Conservation (phyloP, 371 early-diverging fungal species). For the Umbelopsis sp. region DNA sequence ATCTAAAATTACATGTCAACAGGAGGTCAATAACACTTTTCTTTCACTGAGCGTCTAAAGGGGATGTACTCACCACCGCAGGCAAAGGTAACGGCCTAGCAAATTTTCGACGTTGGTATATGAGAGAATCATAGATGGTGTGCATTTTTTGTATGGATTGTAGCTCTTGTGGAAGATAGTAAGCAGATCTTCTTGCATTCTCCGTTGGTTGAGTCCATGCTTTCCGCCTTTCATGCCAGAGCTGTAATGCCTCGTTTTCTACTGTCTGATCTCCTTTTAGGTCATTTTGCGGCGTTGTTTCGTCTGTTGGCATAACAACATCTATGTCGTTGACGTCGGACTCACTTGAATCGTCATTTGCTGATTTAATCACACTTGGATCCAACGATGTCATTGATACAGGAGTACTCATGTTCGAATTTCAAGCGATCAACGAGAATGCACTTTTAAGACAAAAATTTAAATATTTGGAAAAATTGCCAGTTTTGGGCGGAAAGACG, state of each 20-base stretch:
- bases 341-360: neutral
- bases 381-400: neutral
- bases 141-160: neutral
- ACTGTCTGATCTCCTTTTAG: neutral
- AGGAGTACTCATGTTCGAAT: neutral
- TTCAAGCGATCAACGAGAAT: neutral
- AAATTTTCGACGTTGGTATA: constrained; percentile 21
- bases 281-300: no score
- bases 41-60: no score
- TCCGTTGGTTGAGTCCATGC: constrained; percentile 28
- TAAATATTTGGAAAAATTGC: neutral
- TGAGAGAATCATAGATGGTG: constrained; percentile 24
- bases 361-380: constrained; percentile 1
- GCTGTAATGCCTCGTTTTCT: neutral
- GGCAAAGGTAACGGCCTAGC: constrained; percentile 26
- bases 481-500: neutral
- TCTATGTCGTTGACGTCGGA: neutral
- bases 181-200: neutral
- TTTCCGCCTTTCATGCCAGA: constrained; percentile 28
- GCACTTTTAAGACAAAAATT: neutral
- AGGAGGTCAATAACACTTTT: neutral
- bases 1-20: constrained; percentile 26
- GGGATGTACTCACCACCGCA: constrained; percentile 24
- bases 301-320: neutral
- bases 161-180: constrained; percentile 14